These are phyloP conservation scores for Rubia balearica DNA, from an alignment of 305 asterid genomes.

Conservation along the genomic window DNA sequence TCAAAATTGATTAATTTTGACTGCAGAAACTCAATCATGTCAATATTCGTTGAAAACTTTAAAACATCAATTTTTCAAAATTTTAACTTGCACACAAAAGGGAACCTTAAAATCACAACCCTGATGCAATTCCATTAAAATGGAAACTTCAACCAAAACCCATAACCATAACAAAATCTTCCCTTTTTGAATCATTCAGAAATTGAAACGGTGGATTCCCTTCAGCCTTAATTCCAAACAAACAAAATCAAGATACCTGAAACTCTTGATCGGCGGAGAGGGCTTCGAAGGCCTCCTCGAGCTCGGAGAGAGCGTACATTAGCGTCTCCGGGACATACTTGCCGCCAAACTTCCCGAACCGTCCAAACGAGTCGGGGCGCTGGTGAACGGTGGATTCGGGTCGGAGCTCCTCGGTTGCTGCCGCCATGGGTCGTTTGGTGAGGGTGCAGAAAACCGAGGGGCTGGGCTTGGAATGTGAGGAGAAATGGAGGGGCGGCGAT, in stretches of 20 bases:
- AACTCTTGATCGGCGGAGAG: conserved; percentile 55
- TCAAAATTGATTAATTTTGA: neutral
- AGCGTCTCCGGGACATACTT: conserved; percentile 87
- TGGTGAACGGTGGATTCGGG: conserved; percentile 28
- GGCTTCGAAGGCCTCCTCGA: conserved; percentile 66
- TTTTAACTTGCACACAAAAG: no score
- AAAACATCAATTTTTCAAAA: neutral
- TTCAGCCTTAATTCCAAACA: neutral
- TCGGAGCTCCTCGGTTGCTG: conserved; percentile 23
- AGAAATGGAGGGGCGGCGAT: conserved; percentile 18
- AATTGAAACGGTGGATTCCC: neutral
- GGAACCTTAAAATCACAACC: neutral
- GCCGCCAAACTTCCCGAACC: conserved; percentile 84
- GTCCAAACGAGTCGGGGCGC: conserved; percentile 81
- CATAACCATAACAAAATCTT: neutral
- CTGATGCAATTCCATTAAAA: neutral
- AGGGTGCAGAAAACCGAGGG: conserved; percentile 28
- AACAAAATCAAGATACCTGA: conserved; percentile 41
- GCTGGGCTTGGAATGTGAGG: conserved; percentile 17
- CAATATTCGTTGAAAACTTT: neutral
- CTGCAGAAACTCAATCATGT: neutral
- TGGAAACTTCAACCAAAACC: neutral
- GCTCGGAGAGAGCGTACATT: conserved; percentile 84
- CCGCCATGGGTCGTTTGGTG: conserved; percentile 32
- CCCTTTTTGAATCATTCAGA: neutral